phyloP scores from a whole-genome alignment of 2,329 filamentous ascomycete species.

The Xylaria sp. region DNA sequence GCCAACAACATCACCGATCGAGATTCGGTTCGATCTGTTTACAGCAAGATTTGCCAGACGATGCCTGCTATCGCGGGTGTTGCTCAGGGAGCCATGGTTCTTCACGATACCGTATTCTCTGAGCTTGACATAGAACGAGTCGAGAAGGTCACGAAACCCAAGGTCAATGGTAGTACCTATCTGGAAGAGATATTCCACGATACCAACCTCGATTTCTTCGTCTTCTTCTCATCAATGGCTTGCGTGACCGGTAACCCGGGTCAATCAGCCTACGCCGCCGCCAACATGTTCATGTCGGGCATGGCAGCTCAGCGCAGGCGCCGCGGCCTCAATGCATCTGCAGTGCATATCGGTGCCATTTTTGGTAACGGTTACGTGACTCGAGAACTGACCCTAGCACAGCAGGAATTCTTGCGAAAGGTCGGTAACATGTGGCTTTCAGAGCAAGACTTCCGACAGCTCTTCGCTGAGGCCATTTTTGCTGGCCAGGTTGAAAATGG shows the following conservation, averaged over 20 bases:
- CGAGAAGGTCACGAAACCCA: constrained; percentile 50
- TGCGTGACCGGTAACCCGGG: constrained; percentile 52
- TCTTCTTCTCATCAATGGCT: constrained; percentile 55
- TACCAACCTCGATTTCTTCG: constrained; percentile 54
- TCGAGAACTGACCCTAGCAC: constrained; percentile 32
- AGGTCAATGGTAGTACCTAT: constrained; percentile 52
- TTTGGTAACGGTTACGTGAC: constrained; percentile 46
- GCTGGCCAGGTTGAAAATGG: constrained; percentile 25
- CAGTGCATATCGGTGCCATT: constrained; percentile 47
- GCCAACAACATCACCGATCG: constrained; percentile 24
- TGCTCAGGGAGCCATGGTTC: constrained; percentile 53
- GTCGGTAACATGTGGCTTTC: constrained; percentile 34
- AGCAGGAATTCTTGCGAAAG: constrained; percentile 38
- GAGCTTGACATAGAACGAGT: constrained; percentile 47
- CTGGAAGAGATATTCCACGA: constrained; percentile 50
- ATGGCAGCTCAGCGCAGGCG: constrained; percentile 45
- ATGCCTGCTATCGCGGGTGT: constrained; percentile 54
- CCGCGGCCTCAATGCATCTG: constrained; percentile 44
- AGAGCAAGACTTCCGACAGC: constrained; percentile 38
- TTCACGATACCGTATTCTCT: constrained; percentile 50
- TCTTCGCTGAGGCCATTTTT: constrained; percentile 39
- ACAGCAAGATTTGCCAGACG: constrained; percentile 41
- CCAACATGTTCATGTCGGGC: constrained; percentile 53
- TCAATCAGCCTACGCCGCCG: constrained; percentile 54
- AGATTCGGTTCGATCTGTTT: constrained; percentile 26